These are phyloP conservation scores for Salix exigua DNA, from an alignment of 345 rosid species.

Conservation along the genomic window DNA sequence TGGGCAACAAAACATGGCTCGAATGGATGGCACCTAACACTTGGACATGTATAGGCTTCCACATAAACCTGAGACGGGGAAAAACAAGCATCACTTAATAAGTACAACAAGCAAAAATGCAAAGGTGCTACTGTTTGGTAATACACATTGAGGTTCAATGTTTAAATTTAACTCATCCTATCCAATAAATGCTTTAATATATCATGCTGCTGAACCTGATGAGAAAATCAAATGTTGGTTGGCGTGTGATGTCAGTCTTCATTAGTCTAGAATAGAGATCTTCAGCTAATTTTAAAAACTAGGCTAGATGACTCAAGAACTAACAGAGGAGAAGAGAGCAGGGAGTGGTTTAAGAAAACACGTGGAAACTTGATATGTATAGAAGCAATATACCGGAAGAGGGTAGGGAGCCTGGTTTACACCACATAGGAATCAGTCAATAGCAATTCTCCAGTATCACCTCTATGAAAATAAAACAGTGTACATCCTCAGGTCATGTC, in stretches of 20 bases:
- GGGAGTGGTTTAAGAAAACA: background rate
- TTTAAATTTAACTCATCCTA: background rate
- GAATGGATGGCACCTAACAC: conserved; percentile 60
- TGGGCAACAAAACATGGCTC: conserved; percentile 70
- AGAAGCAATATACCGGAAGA: background rate
- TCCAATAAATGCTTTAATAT: background rate
- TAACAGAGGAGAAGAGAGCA: background rate
- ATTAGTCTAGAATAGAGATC: background rate
- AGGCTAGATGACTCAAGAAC: background rate
- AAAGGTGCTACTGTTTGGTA: too few relatives aligned
- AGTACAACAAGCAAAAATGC: background rate
- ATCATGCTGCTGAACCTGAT: background rate
- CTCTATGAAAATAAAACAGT: background rate
- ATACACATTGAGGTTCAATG: too few relatives aligned
- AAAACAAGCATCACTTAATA: background rate
- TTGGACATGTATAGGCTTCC: conserved; percentile 83
- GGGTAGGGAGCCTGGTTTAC: background rate
- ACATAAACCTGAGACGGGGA: conserved; percentile 52
- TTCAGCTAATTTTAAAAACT: background rate
- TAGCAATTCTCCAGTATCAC: background rate
- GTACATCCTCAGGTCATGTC: background rate
- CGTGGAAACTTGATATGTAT: background rate
- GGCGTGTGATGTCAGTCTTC: background rate
- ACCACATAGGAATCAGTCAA: background rate
- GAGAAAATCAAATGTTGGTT: too few relatives aligned